Conservation (phyloP, 1,284 basidiomycete genomes). For the Naganishia sp. region DNA sequence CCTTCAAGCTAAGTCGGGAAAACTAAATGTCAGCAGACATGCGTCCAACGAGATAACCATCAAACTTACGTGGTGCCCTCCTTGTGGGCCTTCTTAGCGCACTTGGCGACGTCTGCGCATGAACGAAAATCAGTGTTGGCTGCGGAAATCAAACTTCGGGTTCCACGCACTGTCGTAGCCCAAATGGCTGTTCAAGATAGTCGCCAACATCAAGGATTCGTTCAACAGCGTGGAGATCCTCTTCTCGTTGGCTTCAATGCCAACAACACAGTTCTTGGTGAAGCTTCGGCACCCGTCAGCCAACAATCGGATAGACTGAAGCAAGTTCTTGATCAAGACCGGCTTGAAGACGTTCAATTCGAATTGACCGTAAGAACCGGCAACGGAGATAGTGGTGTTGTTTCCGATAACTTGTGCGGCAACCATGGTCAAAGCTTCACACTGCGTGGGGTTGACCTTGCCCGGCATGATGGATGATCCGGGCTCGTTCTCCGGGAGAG, state of each 20-base stretch:
- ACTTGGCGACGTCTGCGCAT: constrained; percentile 86
- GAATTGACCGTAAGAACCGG: constrained; percentile 94
- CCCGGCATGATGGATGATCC: constrained; percentile 99
- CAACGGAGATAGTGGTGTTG: constrained; percentile 89
- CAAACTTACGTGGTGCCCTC: constrained; percentile 76
- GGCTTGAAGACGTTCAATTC: constrained; percentile 99
- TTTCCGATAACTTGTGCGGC: constrained; percentile 99
- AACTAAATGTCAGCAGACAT: not conserved
- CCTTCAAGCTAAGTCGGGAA: constrained; percentile 64
- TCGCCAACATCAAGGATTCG: constrained; percentile 95
- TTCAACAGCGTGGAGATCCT: constrained; percentile 86
- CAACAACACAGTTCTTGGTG: constrained; percentile 95
- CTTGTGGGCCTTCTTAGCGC: constrained; percentile 99
- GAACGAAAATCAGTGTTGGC: not conserved
- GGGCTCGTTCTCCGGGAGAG: constrained; percentile 96
- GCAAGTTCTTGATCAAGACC: constrained; percentile 94
- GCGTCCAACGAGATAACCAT: not conserved
- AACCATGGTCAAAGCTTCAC: constrained; percentile 98
- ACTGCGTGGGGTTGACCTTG: constrained; percentile 99
- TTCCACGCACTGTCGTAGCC: constrained; percentile 84
- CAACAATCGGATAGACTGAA: constrained; percentile 91
- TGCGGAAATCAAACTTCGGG: not conserved
- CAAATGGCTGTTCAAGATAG: constrained; percentile 86
- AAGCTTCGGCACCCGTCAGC: constrained; percentile 92
- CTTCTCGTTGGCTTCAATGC: constrained; percentile 93